Percentiles rank a stretch among this genome's conserved stretches.
These are phyloP conservation scores for Mycocentrospora acerina DNA, from an alignment of 2,329 filamentous ascomycete genomes.

Conservation along the genomic window DNA sequence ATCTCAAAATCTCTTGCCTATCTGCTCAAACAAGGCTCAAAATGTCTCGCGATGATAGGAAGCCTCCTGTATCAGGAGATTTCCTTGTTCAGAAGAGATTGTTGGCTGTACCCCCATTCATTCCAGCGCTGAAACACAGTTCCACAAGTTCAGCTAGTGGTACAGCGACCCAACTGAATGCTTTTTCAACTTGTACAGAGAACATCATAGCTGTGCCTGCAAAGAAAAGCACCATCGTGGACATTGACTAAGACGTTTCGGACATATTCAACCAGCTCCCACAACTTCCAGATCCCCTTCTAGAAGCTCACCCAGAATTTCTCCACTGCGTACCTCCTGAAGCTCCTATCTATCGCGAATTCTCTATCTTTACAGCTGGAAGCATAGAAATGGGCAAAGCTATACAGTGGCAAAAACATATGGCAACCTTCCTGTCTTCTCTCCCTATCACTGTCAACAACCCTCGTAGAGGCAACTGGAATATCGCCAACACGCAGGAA, in stretches of 20 bases:
- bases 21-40: too few species aligned
- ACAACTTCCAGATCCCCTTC: slow-evolving; percentile 4
- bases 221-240: slow-evolving; percentile 4
- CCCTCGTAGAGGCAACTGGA: slow-evolving; percentile 60
- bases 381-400: slow-evolving; percentile 51
- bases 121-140: too few species aligned
- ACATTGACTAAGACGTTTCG: slow-evolving; percentile 22
- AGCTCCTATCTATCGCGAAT: slow-evolving; percentile 17
- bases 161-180: too few species aligned
- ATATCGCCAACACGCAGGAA: slow-evolving; percentile 53
- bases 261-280: slow-evolving; percentile 22
- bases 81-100: too few species aligned
- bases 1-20: too few species aligned
- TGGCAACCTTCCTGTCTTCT: slow-evolving; percentile 45
- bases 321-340: slow-evolving; percentile 18
- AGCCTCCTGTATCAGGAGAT: too few species aligned
- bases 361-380: slow-evolving; percentile 62
- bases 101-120: too few species aligned
- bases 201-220: neutral
- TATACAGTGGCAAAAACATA: slow-evolving; percentile 55
- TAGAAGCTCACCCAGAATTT: slow-evolving; percentile 8
- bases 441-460: slow-evolving; percentile 59
- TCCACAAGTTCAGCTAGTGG: too few species aligned
- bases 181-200: slow-evolving; percentile 8
- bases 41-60: too few species aligned